A percentile compares a stretch with the other conserved stretches of the same genome.
phyloP scores from a whole-genome alignment of 140 eudicot genomes.

The Oenanthe javanica region DNA sequence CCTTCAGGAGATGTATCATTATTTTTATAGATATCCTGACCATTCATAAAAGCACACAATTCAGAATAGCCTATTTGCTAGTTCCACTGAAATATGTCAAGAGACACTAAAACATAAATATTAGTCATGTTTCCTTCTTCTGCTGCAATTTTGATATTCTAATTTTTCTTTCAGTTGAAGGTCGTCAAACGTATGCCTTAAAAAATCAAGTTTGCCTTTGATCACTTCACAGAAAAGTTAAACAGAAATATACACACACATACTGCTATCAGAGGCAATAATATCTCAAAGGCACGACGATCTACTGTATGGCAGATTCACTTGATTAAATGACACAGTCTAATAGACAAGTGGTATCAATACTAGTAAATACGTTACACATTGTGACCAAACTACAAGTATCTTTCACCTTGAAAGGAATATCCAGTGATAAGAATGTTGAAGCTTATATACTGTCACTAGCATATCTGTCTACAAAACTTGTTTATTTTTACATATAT shows the following conservation, averaged over 20 bases:
- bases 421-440: background rate
- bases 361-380: background rate
- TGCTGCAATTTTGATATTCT: background rate
- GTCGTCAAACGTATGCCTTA: background rate
- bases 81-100: background rate
- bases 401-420: background rate
- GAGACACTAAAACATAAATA: background rate
- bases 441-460: no score
- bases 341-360: background rate
- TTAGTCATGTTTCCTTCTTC: background rate
- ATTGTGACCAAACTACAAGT: background rate
- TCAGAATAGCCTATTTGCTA: background rate
- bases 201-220: background rate
- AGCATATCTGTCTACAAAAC: no score
- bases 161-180: background rate
- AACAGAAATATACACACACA: background rate
- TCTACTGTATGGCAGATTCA: background rate
- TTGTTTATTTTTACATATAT: background rate
- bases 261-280: conserved; percentile 4
- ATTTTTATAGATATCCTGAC: background rate
- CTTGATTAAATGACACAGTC: background rate
- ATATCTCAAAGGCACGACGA: background rate
- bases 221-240: background rate
- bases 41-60: background rate
- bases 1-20: background rate